Conservation (phyloP, 139 green algal genomes). For the Klebsormidium nitens region DNA sequence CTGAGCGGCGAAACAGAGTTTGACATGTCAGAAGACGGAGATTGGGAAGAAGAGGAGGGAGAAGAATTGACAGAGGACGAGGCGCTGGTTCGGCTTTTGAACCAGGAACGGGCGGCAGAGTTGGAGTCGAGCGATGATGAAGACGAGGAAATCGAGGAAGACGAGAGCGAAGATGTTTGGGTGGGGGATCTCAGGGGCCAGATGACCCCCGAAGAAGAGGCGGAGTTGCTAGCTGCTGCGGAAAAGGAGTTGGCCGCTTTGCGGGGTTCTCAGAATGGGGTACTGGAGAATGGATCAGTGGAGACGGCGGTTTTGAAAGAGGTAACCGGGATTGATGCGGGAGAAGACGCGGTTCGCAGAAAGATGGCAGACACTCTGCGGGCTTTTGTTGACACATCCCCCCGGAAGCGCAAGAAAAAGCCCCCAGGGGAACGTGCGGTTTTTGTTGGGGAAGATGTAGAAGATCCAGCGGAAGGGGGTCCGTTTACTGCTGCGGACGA, state of each 20-base stretch:
- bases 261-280: neutral
- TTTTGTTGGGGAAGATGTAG: too few species aligned
- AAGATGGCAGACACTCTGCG: too few species aligned
- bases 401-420: too few species aligned
- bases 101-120: constrained; percentile 9
- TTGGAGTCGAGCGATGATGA: neutral
- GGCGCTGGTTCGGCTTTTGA: constrained; percentile 9
- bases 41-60: constrained; percentile 5
- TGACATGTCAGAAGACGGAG: neutral
- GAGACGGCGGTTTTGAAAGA: neutral
- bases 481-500: neutral
- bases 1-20: neutral
- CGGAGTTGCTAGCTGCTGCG: constrained; percentile 22
- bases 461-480: neutral
- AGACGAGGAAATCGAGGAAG: neutral
- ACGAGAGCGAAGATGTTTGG: constrained; percentile 3
- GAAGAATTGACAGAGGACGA: neutral
- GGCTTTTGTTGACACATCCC: too few species aligned
- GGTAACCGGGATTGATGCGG: constrained; percentile 6
- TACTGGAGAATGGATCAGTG: neutral
- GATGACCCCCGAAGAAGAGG: constrained; percentile 29
- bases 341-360: too few species aligned
- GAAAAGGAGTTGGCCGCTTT: constrained; percentile 26
- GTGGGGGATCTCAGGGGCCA: constrained; percentile 12
- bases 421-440: too few species aligned